phyloP scores from a whole-genome alignment of 306 rosid species.

The Prunus campanulata region DNA sequence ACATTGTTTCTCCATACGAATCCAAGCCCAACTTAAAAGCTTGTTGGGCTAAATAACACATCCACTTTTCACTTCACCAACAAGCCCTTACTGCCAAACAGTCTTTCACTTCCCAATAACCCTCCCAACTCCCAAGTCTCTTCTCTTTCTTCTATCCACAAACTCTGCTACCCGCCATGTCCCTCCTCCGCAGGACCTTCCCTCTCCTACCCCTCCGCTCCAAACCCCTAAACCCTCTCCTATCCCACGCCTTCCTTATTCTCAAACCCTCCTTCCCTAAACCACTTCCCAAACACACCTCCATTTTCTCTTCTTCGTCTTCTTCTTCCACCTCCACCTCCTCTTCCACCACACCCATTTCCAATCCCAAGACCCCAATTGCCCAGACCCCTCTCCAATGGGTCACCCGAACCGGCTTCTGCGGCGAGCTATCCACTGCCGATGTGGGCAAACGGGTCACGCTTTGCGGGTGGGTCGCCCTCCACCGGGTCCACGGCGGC shows the following conservation, averaged over 20 bases:
- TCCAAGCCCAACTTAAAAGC: no score
- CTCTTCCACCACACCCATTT: constrained; percentile 16
- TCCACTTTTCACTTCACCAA: background rate
- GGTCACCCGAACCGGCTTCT: constrained; percentile 58
- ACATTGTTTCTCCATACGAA: no score
- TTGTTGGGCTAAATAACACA: background rate
- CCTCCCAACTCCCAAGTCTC: background rate
- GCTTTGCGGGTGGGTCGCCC: constrained; percentile 96
- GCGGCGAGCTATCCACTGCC: constrained; percentile 53
- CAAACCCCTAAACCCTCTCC: constrained; percentile 34
- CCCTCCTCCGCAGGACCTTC: constrained; percentile 50
- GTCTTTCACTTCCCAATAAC: background rate
- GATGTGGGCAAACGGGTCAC: constrained; percentile 67
- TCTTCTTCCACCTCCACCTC: constrained; percentile 24
- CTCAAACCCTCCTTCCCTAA: constrained; percentile 31
- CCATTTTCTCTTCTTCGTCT: constrained; percentile 15
- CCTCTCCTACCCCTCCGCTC: constrained; percentile 58
- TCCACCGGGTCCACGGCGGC: constrained; percentile 88
- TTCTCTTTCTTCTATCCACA: background rate
- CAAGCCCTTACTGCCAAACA: background rate
- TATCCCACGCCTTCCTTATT: constrained; percentile 23
- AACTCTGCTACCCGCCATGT: constrained; percentile 33
- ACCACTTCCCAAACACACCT: constrained; percentile 11
- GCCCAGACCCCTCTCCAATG: constrained; percentile 31
- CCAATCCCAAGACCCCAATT: constrained; percentile 30